phyloP scores from a whole-genome alignment of 2,329 filamentous ascomycete species.

The Neofusicoccum sp. region DNA sequence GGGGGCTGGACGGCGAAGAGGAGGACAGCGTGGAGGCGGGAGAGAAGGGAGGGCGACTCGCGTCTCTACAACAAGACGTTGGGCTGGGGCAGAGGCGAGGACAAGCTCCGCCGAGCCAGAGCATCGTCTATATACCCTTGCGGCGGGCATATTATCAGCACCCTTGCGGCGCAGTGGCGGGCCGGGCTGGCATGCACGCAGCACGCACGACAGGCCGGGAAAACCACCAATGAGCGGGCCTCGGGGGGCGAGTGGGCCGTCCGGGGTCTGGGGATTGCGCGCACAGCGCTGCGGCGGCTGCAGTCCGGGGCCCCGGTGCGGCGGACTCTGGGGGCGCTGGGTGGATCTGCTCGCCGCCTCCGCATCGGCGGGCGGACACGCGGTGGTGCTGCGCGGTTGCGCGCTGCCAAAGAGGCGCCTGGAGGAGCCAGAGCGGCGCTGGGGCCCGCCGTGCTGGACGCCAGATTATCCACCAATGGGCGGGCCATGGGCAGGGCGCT shows the following conservation, averaged over 20 bases:
- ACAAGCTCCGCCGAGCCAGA: constrained; percentile 12
- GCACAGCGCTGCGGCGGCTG: neutral
- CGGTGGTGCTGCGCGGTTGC: neutral
- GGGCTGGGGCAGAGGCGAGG: neutral
- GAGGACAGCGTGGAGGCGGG: neutral
- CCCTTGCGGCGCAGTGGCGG: constrained; percentile 5
- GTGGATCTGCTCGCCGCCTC: constrained; percentile 7
- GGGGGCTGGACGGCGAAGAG: neutral
- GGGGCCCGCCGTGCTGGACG: neutral
- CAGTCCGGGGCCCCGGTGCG: constrained; percentile 13
- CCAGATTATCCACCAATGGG: constrained; percentile 5
- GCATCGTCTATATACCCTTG: constrained; percentile 8
- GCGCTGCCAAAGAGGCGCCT: neutral
- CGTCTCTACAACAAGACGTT: neutral
- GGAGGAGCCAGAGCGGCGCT: neutral
- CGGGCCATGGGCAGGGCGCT: neutral
- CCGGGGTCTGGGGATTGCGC: neutral
- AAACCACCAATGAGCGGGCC: constrained; percentile 2
- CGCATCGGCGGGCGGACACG: too few species aligned
- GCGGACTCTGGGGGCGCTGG: neutral
- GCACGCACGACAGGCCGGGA: constrained; percentile 3
- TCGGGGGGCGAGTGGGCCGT: too few species aligned
- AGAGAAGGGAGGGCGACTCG: neutral
- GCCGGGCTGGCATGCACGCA: constrained; percentile 3
- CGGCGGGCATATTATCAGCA: neutral